Conservation (phyloP, 192 early-diverging fungal genomes). For the Backusella psychrophila region DNA sequence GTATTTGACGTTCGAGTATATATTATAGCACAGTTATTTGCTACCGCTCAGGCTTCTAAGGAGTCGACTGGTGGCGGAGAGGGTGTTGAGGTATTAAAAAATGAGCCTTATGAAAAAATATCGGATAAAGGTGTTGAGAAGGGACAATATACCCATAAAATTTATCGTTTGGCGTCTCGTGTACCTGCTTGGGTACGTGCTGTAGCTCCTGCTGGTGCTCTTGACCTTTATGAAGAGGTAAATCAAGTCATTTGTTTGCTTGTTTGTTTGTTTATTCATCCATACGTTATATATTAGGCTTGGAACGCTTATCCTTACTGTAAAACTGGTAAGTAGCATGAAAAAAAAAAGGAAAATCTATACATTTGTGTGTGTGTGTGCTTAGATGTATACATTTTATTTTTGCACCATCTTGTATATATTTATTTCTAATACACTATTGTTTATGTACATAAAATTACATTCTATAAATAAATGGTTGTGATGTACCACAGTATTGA, state of each 20-base stretch:
- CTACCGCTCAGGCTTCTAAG: slow-evolving; percentile 72
- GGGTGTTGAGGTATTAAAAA: slow-evolving; percentile 73
- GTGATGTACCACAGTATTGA: slow-evolving; percentile 12
- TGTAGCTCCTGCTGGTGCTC: slow-evolving; percentile 59
- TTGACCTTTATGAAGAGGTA: slow-evolving; percentile 67
- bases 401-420: neutral
- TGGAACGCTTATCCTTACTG: slow-evolving; percentile 81
- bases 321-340: slow-evolving; percentile 31
- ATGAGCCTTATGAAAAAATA: slow-evolving; percentile 71
- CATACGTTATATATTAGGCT: slow-evolving; percentile 34
- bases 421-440: neutral
- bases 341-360: neutral
- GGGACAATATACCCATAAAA: slow-evolving; percentile 82
- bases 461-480: neutral
- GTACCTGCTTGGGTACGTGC: slow-evolving; percentile 58
- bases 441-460: neutral
- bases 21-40: slow-evolving; percentile 61
- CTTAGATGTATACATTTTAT: neutral
- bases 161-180: slow-evolving; percentile 52
- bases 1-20: neutral
- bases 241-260: neutral
- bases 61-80: slow-evolving; percentile 78
- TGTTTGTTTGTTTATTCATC: neutral
- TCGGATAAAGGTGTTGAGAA: slow-evolving; percentile 51
- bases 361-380: too few species aligned